Evolutionary conservation across 768 basidiomycete species (phyloP).

Genomic region (Suillus americanus): DNA sequence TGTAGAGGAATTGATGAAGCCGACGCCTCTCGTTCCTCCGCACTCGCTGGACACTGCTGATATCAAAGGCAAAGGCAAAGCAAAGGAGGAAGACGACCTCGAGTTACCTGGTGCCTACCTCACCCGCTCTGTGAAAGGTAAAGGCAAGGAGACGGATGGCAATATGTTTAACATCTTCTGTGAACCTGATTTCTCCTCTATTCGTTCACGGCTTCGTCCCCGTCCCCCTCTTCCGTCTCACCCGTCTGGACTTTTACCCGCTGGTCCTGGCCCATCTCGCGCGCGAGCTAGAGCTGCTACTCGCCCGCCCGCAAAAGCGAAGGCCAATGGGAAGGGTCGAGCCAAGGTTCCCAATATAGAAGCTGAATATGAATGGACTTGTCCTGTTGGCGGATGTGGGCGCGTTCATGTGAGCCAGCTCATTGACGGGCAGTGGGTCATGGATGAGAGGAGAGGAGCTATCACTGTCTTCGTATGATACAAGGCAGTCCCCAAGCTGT

Average conservation of each 20-base stretch:
- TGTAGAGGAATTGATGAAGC: slow-evolving; percentile 55
- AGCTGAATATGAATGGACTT: slow-evolving; percentile 57
- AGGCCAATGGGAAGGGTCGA: slow-evolving; percentile 36
- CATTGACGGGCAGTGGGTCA: slow-evolving; percentile 58
- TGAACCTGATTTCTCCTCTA: slow-evolving; percentile 31
- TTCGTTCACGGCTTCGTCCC: slow-evolving; percentile 61
- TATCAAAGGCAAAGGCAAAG: slow-evolving; percentile 34
- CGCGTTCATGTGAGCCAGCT: slow-evolving; percentile 55
- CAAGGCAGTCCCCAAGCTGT: neutral
- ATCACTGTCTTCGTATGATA: slow-evolving; percentile 40
- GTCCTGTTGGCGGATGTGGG: slow-evolving; percentile 62
- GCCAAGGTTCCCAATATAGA: slow-evolving; percentile 38
- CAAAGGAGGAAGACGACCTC: slow-evolving; percentile 5
- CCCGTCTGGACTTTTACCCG: slow-evolving; percentile 6
- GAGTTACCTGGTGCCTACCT: neutral
- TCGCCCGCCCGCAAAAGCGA: slow-evolving; percentile 14
- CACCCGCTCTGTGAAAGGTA: slow-evolving; percentile 13
- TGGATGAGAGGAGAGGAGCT: slow-evolving; percentile 47
- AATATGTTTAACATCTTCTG: slow-evolving; percentile 13
- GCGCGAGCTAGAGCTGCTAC: slow-evolving; percentile 5
- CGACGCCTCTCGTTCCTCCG: slow-evolving; percentile 17
- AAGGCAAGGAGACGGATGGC: slow-evolving; percentile 35
- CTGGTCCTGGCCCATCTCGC: slow-evolving; percentile 8
- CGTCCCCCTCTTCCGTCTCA: slow-evolving; percentile 28
- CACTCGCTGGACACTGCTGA: slow-evolving; percentile 10